Evolutionary conservation across 164 flowering plant genomes (phyloP), one percentile per base, ranked within the genome.

Genomic region (Pachysandra terminalis): DNA sequence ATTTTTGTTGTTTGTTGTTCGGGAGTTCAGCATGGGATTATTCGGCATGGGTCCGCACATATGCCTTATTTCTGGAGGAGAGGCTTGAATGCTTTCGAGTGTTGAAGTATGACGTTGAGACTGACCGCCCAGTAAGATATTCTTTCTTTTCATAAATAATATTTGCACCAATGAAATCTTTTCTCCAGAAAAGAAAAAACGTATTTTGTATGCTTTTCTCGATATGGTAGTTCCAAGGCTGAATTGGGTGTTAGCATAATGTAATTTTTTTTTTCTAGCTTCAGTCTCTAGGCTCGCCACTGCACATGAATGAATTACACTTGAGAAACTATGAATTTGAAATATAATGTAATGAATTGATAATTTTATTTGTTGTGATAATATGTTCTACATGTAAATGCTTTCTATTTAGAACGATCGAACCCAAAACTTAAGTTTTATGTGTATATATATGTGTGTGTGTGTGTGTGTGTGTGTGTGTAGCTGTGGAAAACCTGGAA

Each of bases 11-110:
- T 10, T 66, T 75, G 37, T 27, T 79, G 56, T 61, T 49, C 80
- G 90, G 37, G 35, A 78, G 56, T 61, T 49, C 81, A 95, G 99
- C 99, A 58, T 95, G 99, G 99, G 99, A 95, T 74, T 95, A 92
- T 80, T 95, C 99, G 75, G 88, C 93, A 15, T 95, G 97, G 97
- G 90, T 95, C 15, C 96, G 99, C 54, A 68, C 86, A 40, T 95
- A 95, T 82, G 99, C 99, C 24, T 82, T 92, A 70, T 95, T 76
- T 76, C 79, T 95, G 79, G 99, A 95, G 85, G 97, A 92, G 82
- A 78, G 91, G 74, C 79, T 95, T 72, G 99, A 95, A 78, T 92
- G 97, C 56, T 87, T 86, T 72, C 91, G 97, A 51, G 83, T 89
- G 3, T 66, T 92, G 83, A 90, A 90, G 75, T 90, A 89, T 74